A percentile compares a stretch with the other conserved stretches of the same genome.
These are phyloP conservation scores for Mycena galericulata DNA, from an alignment of 768 basidiomycete genomes.

Conservation along the genomic window DNA sequence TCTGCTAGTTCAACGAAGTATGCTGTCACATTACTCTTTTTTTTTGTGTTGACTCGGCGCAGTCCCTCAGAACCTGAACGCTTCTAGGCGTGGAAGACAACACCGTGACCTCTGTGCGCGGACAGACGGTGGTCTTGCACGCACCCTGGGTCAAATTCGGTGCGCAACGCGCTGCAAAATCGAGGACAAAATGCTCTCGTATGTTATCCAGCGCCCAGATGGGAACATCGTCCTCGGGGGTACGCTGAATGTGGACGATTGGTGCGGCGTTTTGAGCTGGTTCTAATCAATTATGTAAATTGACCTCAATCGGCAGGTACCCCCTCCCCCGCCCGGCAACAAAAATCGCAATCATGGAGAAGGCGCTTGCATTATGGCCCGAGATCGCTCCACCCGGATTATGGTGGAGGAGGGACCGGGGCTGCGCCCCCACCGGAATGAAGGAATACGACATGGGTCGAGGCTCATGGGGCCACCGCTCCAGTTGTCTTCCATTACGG, in stretches of 20 bases:
- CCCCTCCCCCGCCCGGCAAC: conserved; percentile 35
- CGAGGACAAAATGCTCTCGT: conserved; percentile 48
- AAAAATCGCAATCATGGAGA: conserved; percentile 33
- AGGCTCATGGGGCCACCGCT: conserved; percentile 39
- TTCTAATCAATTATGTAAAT: too few species aligned
- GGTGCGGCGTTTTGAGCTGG: conserved; percentile 41
- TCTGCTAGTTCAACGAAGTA: too few species aligned
- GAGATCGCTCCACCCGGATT: conserved; percentile 52
- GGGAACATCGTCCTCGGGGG: conserved; percentile 68
- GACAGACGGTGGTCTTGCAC: conserved; percentile 70
- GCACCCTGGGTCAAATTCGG: conserved; percentile 56
- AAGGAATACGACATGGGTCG: conserved; percentile 57
- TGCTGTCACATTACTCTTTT: too few species aligned
- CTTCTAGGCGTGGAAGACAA: conserved; percentile 73
- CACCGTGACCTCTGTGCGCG: conserved; percentile 68
- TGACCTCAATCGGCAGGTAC: conserved; percentile 12
- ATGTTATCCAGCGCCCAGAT: conserved; percentile 74
- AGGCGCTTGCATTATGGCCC: conserved; percentile 43
- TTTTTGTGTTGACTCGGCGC: too few species aligned
- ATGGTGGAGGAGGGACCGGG: conserved; percentile 53
- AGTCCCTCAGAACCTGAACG: conserved; percentile 62
- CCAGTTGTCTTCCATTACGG: conserved; percentile 69
- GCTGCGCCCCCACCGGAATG: conserved; percentile 64
- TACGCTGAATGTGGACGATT: conserved; percentile 61
- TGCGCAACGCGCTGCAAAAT: conserved; percentile 29